Evolutionary conservation across 345 rosid genomes (phyloP).

Genomic region (Linum trigynum): DNA sequence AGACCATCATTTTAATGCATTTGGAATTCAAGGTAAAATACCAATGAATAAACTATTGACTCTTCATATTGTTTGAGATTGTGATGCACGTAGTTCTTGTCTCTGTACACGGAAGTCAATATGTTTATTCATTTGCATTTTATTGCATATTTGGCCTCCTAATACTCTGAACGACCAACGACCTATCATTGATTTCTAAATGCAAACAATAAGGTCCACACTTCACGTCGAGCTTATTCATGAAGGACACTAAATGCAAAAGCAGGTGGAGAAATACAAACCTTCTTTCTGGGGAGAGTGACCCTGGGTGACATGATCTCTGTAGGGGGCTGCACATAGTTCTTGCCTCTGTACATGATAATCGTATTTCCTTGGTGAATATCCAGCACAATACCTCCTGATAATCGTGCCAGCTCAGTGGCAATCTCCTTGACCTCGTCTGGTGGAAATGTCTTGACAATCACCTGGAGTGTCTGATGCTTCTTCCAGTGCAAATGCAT

Average conservation of each 20-base stretch:
- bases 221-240: background rate
- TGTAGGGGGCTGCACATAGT: conserved; percentile 86
- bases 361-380: conserved; percentile 70
- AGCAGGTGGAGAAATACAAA: conserved; percentile 8
- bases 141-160: no score
- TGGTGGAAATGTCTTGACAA: conserved; percentile 70
- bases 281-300: conserved; percentile 85
- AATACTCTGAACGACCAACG: no score
- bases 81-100: no score
- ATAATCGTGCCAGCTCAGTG: conserved; percentile 65
- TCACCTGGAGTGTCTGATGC: conserved; percentile 78
- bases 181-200: no score
- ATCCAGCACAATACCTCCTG: conserved; percentile 86
- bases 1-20: no score
- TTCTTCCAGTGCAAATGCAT: conserved; percentile 99
- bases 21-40: no score
- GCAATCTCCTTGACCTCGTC: conserved; percentile 92
- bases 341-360: conserved; percentile 93
- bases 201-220: background rate
- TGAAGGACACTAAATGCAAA: background rate
- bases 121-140: no score
- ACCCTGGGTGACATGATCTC: conserved; percentile 90
- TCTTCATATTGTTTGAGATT: no score
- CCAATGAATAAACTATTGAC: no score
- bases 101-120: no score